Percentiles rank a stretch among this genome's conserved stretches.
Conservation (phyloP, 176 grass and related monocot species). For the Aegilops sharonensis region DNA sequence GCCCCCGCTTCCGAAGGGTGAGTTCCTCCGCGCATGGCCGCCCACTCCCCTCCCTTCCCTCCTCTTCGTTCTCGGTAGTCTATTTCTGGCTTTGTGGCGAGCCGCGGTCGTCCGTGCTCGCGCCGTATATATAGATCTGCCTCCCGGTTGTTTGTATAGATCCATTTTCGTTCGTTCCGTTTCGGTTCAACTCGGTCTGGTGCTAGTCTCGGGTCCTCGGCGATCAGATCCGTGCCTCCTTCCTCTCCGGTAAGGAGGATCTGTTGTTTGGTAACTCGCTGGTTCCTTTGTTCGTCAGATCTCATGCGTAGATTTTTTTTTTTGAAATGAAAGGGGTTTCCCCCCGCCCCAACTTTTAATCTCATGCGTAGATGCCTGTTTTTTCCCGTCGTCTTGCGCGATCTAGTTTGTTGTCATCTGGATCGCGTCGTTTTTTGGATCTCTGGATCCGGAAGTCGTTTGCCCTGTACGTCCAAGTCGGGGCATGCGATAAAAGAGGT, state of each 20-base stretch:
- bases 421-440: neutral
- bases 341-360: neutral
- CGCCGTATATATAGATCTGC: constrained; percentile 41
- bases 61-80: neutral
- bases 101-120: neutral
- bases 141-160: neutral
- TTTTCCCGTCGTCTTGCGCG: neutral
- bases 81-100: constrained; percentile 34
- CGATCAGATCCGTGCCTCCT: neutral
- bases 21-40: constrained; percentile 5
- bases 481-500: neutral
- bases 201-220: neutral
- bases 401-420: neutral
- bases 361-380: neutral
- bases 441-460: constrained; percentile 20
- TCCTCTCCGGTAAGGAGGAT: constrained; percentile 5
- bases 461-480: neutral
- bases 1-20: constrained; percentile 43
- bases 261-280: neutral
- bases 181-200: neutral
- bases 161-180: neutral
- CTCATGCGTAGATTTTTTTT: neutral
- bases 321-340: too few relatives aligned
- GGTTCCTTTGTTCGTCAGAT: neutral
- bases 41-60: neutral